Evolutionary conservation across 306 rosid genomes (phyloP).

Genomic region (Canavalia ensiformis): DNA sequence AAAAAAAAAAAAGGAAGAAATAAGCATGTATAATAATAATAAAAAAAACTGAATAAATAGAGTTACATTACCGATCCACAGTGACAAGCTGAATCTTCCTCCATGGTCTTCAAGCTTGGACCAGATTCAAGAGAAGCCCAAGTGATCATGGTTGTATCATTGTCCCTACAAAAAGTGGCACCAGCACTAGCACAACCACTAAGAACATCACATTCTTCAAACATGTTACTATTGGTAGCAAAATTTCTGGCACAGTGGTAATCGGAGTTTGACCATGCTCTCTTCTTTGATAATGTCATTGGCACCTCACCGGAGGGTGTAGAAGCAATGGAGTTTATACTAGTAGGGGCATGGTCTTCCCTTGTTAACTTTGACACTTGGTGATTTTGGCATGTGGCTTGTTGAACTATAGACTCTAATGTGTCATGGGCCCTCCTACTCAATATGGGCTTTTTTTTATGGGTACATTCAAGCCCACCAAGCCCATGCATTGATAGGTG

Average conservation of each 20-base stretch:
- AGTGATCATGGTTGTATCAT: slow-evolving; percentile 59
- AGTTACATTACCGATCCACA: slow-evolving; percentile 49
- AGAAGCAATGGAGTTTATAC: slow-evolving; percentile 23
- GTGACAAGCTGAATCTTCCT: slow-evolving; percentile 62
- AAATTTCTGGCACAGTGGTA: slow-evolving; percentile 25
- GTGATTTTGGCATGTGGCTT: slow-evolving; percentile 54
- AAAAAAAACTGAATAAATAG: neutral
- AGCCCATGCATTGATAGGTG: slow-evolving; percentile 63
- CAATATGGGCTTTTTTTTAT: slow-evolving; percentile 61
- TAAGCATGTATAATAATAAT: too few species aligned
- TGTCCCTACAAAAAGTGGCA: slow-evolving; percentile 55
- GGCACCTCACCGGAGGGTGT: slow-evolving; percentile 45
- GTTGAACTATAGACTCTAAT: slow-evolving; percentile 71
- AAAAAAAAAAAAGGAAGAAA: too few species aligned
- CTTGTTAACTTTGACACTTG: slow-evolving; percentile 40
- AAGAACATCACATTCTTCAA: slow-evolving; percentile 45
- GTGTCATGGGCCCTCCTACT: slow-evolving; percentile 60
- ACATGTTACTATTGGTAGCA: slow-evolving; percentile 34
- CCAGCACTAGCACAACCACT: slow-evolving; percentile 49
- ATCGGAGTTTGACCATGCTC: slow-evolving; percentile 48
- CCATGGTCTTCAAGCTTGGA: slow-evolving; percentile 53
- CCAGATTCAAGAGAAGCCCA: slow-evolving; percentile 69
- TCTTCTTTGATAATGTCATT: slow-evolving; percentile 37
- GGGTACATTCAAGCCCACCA: slow-evolving; percentile 48
- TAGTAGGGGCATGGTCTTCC: slow-evolving; percentile 33